Evolutionary conservation across 2,329 filamentous ascomycete genomes (phyloP), one percentile per base, ranked within the genome.

Genomic region (Phialophora macrospora): DNA sequence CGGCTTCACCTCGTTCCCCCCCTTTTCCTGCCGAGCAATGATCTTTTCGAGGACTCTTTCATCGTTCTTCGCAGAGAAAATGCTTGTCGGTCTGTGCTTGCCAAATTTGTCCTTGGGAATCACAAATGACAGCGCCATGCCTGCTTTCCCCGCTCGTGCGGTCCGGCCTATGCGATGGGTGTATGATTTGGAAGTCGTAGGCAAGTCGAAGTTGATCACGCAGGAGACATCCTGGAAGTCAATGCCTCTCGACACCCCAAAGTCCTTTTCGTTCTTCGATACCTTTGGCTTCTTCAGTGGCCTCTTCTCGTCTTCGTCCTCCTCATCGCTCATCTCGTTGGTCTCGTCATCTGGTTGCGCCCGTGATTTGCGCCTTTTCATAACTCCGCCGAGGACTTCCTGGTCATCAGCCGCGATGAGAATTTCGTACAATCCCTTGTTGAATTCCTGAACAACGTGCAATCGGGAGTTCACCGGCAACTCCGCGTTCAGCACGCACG

Each of bases 381-480:
- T 57, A 9, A 70, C 63, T 3, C 73, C 84, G 12, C 90, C 92
- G 11, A 97, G 77, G 11, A 96, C 86, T 75, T 96, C 93, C 70
- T 91, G 90, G 75, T 97, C 93, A 73, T 99, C 95, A 0, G 92
- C 93, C 0, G 95, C 95, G 73, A 99, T 97, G 71, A 99, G 93
- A 68, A 98, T 97, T 73, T 99, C 94, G 83, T 99, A 99, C 6
- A 98, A 88, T 60, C 92, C 91, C 78, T 91, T 91, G 81, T 98
- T 99, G 80, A 99, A 99, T 77, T 98, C 93, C 73, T 98, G 91
- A 2, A 99, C 94, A 1, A 97, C 93, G 75, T 99, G 94, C 46
- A 97, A 88, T 66, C 95, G 85, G 1, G 91, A 95, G 74, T 97
- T 97, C 70, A 98, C 89, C 0, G 95, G 95, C 41, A 99, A 80